Base-by-base conservation (phyloP, 257 asterid species). In the Parsonsia alboflavescens region DNA sequence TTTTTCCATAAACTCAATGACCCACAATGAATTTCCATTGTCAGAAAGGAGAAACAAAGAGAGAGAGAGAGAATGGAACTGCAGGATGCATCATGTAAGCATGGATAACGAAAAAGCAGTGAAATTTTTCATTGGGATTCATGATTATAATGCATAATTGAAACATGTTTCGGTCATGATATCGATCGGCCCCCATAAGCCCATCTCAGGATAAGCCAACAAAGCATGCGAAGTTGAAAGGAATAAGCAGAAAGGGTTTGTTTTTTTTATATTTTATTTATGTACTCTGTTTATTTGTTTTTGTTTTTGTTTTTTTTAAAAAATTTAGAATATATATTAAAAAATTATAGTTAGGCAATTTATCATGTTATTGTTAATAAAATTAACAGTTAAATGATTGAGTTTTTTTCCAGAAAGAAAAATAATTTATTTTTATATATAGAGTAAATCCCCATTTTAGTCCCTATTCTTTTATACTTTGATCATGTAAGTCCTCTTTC, bases 21-120 rank as follows among this genome's bases (percentile, higher is more conserved):
- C 44, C 67, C 67, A 61, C 67, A 61, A 61, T 61, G 67, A 61
- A 15, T 61, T 61, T 61, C 42, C 44, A 15, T 13, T 61, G 21
- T 28, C 67, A 61, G 42, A 61, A 59, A 54, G 24, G 39, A 33
- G 39, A 33, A 3, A 33, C 2, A 33, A 3, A 33, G 39, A 33
- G 39, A 33, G 39, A 33, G 39, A 33, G 39, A 33, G 39, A 33
- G 48, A 64, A 62, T 62, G 45, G 68, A 62, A 62, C 33, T 33
- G 12, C 46, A 57, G 8, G 1, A 33, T 33, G 39, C 21, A 50
- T 50, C 58, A 52, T 54, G 6, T 54, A 28, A 33, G 44, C 41
- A 11, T 63, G 10, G 48, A 36, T 17, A 64, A 64, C 10, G 11
- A 36, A 33, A 33, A 64, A 36, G 46, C 17, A 41, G 46, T 16